phyloP scores from a whole-genome alignment of 2,329 filamentous ascomycete species.

The Pseudomassariella vexata region DNA sequence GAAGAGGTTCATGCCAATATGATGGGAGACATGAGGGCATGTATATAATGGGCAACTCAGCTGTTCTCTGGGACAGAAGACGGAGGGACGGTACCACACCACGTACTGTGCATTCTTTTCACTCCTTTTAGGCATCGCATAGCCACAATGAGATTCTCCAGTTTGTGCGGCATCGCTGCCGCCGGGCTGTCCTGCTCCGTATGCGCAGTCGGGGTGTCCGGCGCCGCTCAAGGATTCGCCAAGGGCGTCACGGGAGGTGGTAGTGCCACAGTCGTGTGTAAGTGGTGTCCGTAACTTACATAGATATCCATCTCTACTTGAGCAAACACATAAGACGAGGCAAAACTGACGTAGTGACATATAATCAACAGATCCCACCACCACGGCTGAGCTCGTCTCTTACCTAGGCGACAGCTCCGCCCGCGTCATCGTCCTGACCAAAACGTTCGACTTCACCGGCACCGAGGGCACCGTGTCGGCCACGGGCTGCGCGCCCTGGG shows the following conservation, averaged over 20 bases:
- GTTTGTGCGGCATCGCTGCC: slow-evolving; percentile 1
- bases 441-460: slow-evolving; percentile 49
- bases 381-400: slow-evolving; percentile 48
- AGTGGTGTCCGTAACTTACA: no score
- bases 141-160: slow-evolving; percentile 6
- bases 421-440: slow-evolving; percentile 53
- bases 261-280: slow-evolving; percentile 43
- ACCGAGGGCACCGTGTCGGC: slow-evolving; percentile 46
- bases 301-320: no score
- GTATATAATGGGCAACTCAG: no score
- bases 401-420: slow-evolving; percentile 50
- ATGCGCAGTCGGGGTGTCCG: slow-evolving; percentile 24
- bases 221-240: slow-evolving; percentile 36
- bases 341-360: no score
- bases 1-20: no score
- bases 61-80: no score
- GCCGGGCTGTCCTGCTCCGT: slow-evolving; percentile 3
- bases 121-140: no score
- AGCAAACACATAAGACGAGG: no score
- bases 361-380: no score
- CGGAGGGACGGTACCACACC: no score
- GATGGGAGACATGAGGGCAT: no score
- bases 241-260: slow-evolving; percentile 56
- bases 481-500: slow-evolving; percentile 54
- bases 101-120: no score